Evolutionary conservation across 2,329 filamentous ascomycete species (phyloP).

Genomic region (Fusarium veterinarium): DNA sequence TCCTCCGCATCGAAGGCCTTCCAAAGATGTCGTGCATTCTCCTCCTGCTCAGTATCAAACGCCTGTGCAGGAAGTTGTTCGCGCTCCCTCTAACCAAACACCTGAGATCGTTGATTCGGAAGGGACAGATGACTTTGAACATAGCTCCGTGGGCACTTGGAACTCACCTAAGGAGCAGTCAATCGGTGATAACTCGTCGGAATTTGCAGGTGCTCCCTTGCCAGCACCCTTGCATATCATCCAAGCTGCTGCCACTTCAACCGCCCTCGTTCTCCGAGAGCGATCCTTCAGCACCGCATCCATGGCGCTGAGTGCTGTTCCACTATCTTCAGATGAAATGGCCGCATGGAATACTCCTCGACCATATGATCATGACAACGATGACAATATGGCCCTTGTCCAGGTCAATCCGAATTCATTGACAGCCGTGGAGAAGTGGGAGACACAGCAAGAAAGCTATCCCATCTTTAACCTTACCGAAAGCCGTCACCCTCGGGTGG

Average conservation of each 20-base stretch:
- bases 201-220: conserved; percentile 10
- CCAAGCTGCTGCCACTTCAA: conserved; percentile 8
- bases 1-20: background rate
- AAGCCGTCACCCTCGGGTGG: background rate
- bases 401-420: background rate
- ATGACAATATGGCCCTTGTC: background rate
- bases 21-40: background rate
- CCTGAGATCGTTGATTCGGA: background rate
- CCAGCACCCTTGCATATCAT: conserved; percentile 40
- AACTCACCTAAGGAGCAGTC: conserved; percentile 2
- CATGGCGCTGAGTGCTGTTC: conserved; percentile 25
- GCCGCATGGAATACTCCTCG: background rate
- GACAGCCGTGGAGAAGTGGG: conserved; percentile 8
- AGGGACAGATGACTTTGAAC: background rate
- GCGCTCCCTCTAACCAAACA: background rate
- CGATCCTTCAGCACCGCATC: conserved; percentile 2
- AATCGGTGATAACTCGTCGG: background rate
- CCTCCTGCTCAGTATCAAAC: background rate
- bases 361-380: background rate
- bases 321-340: background rate
- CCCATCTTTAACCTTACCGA: background rate
- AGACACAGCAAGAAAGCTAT: background rate
- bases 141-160: conserved; percentile 9
- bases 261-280: background rate
- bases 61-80: background rate